Evolutionary conservation across 2,329 filamentous ascomycete genomes (phyloP), one percentile per base, ranked within the genome.

Genomic region (Alternaria sp.): DNA sequence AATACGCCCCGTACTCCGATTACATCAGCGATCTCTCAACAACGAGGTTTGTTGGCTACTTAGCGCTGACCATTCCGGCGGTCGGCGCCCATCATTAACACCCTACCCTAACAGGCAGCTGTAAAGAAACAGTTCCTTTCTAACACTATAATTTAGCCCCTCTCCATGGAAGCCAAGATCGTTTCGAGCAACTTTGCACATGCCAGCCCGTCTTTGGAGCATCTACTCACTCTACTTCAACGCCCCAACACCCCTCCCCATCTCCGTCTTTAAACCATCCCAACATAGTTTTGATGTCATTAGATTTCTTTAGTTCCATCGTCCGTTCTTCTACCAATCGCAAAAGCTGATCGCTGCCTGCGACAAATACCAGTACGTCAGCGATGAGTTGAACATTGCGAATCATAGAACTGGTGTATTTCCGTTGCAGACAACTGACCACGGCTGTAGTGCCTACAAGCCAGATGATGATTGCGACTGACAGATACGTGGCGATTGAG

Each of bases 351-450:
- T 73, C 69, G 28, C 67, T 71, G 0, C 69, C 70, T 5, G 64
- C 62, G 17, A 73, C 46, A 8, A 72, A 60, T 1, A 72, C 59
- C 26, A 72, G 39, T 11, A 71, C 52, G 28, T 72, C 66, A 8
- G 68, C 70, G 13, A 71, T 65, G 14, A 64, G 51, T n/a, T 70
- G 62, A 1, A 73, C 58, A 41, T 70, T 65, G 28, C 67, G 60
- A 9, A 68, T 26, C 49, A 71, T 51, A 0, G 46, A 54, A 14
- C 54, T 54, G 0, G 61, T 64, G 29, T 71, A 69, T 26, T 45
- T 61, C n/a, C 68, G 54, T 33, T 69, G 67, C 7, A 69, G 11
- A 39, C 37, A 52, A 2, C 36, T 46, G 7, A 73, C 51, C 1
- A 66, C 23, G 7, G 60, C n/a, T 4, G 61, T 56, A 2, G 63